Conservation (phyloP, 2,329 filamentous ascomycete species). For the Drechslerella coelobrocha region DNA sequence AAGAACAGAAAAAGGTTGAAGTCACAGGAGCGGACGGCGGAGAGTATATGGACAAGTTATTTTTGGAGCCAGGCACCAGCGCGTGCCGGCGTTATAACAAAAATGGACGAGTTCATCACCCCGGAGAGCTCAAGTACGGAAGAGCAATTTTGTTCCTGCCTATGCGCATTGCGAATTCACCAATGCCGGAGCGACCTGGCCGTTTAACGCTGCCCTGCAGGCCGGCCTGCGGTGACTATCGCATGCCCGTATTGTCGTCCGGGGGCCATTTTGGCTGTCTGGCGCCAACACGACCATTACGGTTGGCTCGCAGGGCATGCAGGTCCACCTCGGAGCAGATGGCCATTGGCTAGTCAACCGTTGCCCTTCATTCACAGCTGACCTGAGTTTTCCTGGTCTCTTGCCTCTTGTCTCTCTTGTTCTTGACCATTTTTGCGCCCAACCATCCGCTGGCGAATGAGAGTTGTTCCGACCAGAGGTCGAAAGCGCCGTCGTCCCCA, state of each 20-base stretch:
- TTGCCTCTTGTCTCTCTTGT: neutral
- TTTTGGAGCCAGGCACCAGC: slow-evolving; percentile 46
- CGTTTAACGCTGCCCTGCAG: neutral
- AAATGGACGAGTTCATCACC: slow-evolving; percentile 33
- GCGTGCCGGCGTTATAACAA: slow-evolving; percentile 29
- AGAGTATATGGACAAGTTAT: slow-evolving; percentile 51
- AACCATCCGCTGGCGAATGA: slow-evolving; percentile 40
- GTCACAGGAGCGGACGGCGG: slow-evolving; percentile 47
- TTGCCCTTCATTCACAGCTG: slow-evolving; percentile 33
- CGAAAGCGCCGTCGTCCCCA: slow-evolving; percentile 30
- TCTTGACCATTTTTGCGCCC: slow-evolving; percentile 14
- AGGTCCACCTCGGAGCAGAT: slow-evolving; percentile 17
- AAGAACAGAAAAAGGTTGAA: slow-evolving; percentile 51
- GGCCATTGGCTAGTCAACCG: slow-evolving; percentile 29
- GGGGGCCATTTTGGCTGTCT: slow-evolving; percentile 34
- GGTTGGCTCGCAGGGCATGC: slow-evolving; percentile 44
- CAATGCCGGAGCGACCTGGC: neutral
- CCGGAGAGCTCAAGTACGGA: slow-evolving; percentile 15
- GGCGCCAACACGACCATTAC: slow-evolving; percentile 47
- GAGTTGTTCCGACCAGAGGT: slow-evolving; percentile 39
- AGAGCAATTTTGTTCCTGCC: slow-evolving; percentile 46
- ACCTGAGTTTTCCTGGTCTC: slow-evolving; percentile 29
- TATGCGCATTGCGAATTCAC: slow-evolving; percentile 7
- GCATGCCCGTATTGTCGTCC: slow-evolving; percentile 11
- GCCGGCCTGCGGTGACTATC: slow-evolving; percentile 6